Evolutionary conservation across 768 basidiomycete genomes (phyloP).

Genomic region (Neoboletus magnificus): DNA sequence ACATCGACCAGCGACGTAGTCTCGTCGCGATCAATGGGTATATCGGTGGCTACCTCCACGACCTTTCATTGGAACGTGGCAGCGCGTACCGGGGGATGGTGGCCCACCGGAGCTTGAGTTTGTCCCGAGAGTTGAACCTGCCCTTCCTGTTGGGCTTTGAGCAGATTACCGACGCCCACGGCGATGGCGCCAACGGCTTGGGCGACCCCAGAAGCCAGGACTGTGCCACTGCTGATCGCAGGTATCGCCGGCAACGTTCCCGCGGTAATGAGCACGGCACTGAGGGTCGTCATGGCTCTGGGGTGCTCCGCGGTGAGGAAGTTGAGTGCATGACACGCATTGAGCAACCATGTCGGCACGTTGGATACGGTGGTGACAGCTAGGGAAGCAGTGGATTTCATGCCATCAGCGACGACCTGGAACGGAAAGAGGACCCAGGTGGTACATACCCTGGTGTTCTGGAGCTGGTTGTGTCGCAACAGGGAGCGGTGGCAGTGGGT

Average conservation of each 20-base stretch:
- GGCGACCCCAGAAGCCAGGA: conserved; percentile 68
- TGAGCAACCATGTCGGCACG: conserved; percentile 73
- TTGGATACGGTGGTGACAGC: conserved; percentile 47
- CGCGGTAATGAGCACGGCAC: conserved; percentile 75
- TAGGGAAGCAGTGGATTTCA: conserved; percentile 1
- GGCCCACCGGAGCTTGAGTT: conserved; percentile 12
- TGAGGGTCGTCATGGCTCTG: conserved; percentile 67
- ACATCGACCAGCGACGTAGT: conserved; percentile 24
- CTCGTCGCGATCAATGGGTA: conserved; percentile 7
- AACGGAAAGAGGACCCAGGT: background rate
- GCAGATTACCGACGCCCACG: conserved; percentile 61
- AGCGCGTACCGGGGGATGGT: conserved; percentile 28
- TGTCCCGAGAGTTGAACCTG: conserved; percentile 30
- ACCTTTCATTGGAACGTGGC: conserved; percentile 28
- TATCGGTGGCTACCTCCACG: background rate
- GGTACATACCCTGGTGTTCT: conserved; percentile 18
- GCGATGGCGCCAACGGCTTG: conserved; percentile 80
- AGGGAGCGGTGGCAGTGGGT: conserved; percentile 17
- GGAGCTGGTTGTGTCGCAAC: conserved; percentile 9
- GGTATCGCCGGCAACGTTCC: conserved; percentile 74
- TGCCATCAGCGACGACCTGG: background rate
- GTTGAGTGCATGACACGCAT: conserved; percentile 72
- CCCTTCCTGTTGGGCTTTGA: conserved; percentile 47
- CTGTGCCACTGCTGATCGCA: conserved; percentile 65
- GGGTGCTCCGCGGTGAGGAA: conserved; percentile 75